phyloP scores from a whole-genome alignment of 371 early-diverging fungal genomes.

The Mucor racemosus region DNA sequence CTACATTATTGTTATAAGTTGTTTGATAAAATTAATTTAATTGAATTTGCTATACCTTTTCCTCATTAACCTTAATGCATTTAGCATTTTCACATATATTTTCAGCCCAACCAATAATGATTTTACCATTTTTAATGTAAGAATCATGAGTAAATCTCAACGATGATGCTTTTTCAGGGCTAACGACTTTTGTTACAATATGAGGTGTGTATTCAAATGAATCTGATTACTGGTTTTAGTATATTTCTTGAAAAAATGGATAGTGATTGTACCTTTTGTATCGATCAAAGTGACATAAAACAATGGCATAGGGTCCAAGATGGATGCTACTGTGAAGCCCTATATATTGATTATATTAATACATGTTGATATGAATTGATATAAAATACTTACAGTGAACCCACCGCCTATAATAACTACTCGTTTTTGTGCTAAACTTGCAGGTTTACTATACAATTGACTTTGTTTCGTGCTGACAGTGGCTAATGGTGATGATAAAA shows the following conservation, averaged over 20 bases:
- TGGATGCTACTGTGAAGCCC: slow-evolving; percentile 53
- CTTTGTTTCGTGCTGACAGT: slow-evolving; percentile 13
- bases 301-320: slow-evolving; percentile 50
- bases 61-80: slow-evolving; percentile 27
- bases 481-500: slow-evolving; percentile 22
- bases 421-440: slow-evolving; percentile 17
- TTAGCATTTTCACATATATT: slow-evolving; percentile 35
- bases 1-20: slow-evolving; percentile 17
- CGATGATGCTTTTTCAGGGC: slow-evolving; percentile 33
- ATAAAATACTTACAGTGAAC: slow-evolving; percentile 39
- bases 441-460: slow-evolving; percentile 13
- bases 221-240: not conserved
- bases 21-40: not conserved
- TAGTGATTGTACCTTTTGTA: slow-evolving; percentile 39
- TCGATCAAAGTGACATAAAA: slow-evolving; percentile 55
- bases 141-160: slow-evolving; percentile 44
- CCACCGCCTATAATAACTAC: slow-evolving; percentile 54
- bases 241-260: not conserved
- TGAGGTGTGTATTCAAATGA: slow-evolving; percentile 42
- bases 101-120: slow-evolving; percentile 49
- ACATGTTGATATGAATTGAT: not conserved
- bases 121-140: slow-evolving; percentile 48
- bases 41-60: not conserved
- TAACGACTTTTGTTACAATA: slow-evolving; percentile 35
- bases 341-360: slow-evolving; percentile 6